phyloP scores from a whole-genome alignment of 1,139 yeast genomes.

The Lodderomyces oxycetoniae region DNA sequence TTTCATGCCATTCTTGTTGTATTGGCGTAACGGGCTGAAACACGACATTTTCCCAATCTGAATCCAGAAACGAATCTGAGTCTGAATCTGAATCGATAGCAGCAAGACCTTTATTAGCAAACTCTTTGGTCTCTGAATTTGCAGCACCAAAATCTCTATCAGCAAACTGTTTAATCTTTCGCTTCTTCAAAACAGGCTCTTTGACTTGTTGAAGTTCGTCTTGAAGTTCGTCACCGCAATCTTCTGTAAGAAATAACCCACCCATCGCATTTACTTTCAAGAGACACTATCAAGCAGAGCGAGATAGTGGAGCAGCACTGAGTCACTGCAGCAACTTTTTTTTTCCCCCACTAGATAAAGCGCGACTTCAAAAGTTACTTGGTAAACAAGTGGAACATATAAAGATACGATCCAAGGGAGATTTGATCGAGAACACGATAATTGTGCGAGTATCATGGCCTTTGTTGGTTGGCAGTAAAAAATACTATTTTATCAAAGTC shows the following conservation, averaged over 20 bases:
- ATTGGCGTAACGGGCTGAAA: neutral
- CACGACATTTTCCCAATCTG: constrained; percentile 5
- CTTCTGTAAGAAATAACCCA: constrained; percentile 7
- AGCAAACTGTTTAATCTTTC: constrained; percentile 4
- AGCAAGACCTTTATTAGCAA: neutral
- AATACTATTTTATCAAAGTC: too few species aligned
- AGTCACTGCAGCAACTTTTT: too few species aligned
- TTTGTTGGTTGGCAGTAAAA: too few species aligned
- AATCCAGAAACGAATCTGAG: constrained; percentile 18
- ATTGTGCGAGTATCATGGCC: too few species aligned
- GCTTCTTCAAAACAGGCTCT: constrained; percentile 8
- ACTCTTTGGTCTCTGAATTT: neutral
- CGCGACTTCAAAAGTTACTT: too few species aligned
- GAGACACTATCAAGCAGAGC: too few species aligned
- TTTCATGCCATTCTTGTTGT: neutral
- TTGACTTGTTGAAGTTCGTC: constrained; percentile 7
- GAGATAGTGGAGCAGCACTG: too few species aligned
- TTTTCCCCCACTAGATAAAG: too few species aligned
- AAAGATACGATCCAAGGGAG: too few species aligned
- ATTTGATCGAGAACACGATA: too few species aligned
- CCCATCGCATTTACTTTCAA: too few species aligned
- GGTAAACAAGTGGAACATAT: too few species aligned
- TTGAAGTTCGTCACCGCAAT: constrained; percentile 7
- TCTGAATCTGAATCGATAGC: constrained; percentile 9
- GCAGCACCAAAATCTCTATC: neutral